phyloP scores from a whole-genome alignment of 2,329 filamentous ascomycete genomes.

The Thielaviopsis musarum region DNA sequence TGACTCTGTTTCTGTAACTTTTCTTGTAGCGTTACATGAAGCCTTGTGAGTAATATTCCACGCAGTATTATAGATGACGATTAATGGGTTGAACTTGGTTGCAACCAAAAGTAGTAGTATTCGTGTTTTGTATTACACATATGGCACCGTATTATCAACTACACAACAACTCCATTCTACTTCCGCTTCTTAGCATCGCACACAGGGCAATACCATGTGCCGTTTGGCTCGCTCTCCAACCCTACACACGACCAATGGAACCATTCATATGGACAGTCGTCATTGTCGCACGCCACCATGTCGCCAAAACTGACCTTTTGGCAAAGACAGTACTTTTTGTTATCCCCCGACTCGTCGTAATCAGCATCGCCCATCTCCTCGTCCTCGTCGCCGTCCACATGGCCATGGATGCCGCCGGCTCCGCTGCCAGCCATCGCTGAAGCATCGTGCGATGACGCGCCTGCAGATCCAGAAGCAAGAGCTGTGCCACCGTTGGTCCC shows the following conservation, averaged over 20 bases:
- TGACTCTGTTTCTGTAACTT: neutral
- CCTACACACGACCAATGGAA: slow-evolving; percentile 69
- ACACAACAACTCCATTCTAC: slow-evolving; percentile 3
- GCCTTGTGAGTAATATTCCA: too few species aligned
- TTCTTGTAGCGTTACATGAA: too few species aligned
- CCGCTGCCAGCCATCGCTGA: slow-evolving; percentile 11
- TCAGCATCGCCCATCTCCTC: slow-evolving; percentile 38
- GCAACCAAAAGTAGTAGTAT: too few species aligned
- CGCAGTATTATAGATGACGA: too few species aligned
- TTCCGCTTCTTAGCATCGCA: slow-evolving; percentile 38
- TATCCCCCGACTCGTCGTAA: slow-evolving; percentile 56
- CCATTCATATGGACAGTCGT: slow-evolving; percentile 68
- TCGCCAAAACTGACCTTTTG: slow-evolving; percentile 72
- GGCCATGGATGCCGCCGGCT: slow-evolving; percentile 17
- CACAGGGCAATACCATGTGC: slow-evolving; percentile 50
- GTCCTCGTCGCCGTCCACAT: slow-evolving; percentile 29
- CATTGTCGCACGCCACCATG: slow-evolving; percentile 81
- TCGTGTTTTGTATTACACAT: too few species aligned
- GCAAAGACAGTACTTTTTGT: slow-evolving; percentile 71
- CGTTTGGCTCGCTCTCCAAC: slow-evolving; percentile 49
- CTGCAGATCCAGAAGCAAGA: neutral
- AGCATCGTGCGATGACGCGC: neutral
- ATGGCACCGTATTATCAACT: neutral
- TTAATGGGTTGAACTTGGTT: too few species aligned
- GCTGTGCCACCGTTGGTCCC: neutral